These are phyloP conservation scores for Trichoderma cornu-damae DNA, from an alignment of 2,329 filamentous ascomycete species.

Conservation along the genomic window DNA sequence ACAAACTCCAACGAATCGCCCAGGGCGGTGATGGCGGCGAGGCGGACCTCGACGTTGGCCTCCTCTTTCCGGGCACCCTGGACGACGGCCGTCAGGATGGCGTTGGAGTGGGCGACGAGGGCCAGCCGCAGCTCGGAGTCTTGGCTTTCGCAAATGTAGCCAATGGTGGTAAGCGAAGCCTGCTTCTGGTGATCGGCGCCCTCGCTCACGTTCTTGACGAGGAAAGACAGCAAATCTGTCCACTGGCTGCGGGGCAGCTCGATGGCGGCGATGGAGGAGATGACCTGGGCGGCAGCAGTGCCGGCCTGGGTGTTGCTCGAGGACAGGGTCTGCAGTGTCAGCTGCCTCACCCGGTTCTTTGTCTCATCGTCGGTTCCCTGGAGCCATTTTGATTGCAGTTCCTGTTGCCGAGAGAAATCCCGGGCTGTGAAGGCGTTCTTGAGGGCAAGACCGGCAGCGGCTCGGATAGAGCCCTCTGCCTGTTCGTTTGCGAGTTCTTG, in stretches of 20 bases:
- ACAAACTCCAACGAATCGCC: conserved; percentile 98
- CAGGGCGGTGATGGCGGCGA: conserved; percentile 87
- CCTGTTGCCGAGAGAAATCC: conserved; percentile 79
- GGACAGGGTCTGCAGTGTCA: conserved; percentile 80
- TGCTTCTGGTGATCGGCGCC: conserved; percentile 88
- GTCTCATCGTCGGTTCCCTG: conserved; percentile 73
- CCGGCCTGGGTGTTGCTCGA: conserved; percentile 79
- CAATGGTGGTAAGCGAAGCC: conserved; percentile 90
- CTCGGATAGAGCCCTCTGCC: conserved; percentile 76
- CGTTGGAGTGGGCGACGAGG: conserved; percentile 84
- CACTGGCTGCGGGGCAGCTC: conserved; percentile 92
- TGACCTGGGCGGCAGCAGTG: conserved; percentile 87
- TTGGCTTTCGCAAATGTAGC: conserved; percentile 96
- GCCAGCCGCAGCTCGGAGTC: conserved; percentile 79
- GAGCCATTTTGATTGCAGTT: conserved; percentile 91
- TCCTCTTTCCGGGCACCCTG: conserved; percentile 97
- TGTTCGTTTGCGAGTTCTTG: conserved; percentile 90
- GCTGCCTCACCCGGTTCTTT: conserved; percentile 81
- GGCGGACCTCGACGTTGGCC: conserved; percentile 80
- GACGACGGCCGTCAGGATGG: conserved; percentile 94
- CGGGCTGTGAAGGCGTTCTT: conserved; percentile 98
- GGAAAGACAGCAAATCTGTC: conserved; percentile 79
- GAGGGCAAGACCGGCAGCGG: conserved; percentile 89
- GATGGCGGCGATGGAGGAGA: conserved; percentile 89
- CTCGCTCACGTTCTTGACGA: conserved; percentile 89